Evolutionary conservation across 1,284 basidiomycete species (phyloP), one percentile per base, ranked within the genome.

Genomic region (Bjerkandera adusta): DNA sequence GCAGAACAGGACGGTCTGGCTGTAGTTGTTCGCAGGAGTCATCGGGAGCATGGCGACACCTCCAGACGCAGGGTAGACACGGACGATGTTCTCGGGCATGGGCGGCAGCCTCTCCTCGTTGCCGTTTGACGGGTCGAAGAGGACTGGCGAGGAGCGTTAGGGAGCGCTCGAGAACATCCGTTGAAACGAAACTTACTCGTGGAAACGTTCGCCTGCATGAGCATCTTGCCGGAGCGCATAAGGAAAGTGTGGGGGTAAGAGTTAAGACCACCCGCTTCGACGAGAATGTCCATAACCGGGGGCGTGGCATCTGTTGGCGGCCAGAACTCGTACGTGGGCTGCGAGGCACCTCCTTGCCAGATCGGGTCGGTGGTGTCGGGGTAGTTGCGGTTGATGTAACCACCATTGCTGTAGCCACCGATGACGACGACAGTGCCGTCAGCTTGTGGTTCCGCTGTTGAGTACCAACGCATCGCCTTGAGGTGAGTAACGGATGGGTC

Each of bases 51-150:
- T 93, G 43, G 88, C 89, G 1, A 81, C 83, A 7, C 89, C 94
- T 46, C 86, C 94, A 1, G 92, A 95, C 0, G 90, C 94, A 32
- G 95, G 95, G 70, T 97, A 97, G 25, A 95, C 91, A 47, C 92
- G 86, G 35, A 81, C 76, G 43, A 93, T 81, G 47, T 76, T 62
- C 20, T 66, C 66, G 1, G 84, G 84, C 83, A 86, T 85, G 53
- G 72, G 63, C 1, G 81, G 83, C 2, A 85, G 69, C 4, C 64
- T 58, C 0, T 71, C 83, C 65, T 92, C 89, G 32, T 68, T 57
- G 62, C 85, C 86, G 44, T 68, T 73, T 2, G 61, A 51, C 22
- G 76, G 72, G 50, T 87, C 75, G 81, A 81, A 86, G n/a, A 85
- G 64, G 32, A 79, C 84, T 85, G 42, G 42, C 33, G 21, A 27